Base-by-base conservation (phyloP, 306 rosid species). In the Morella rubra region DNA sequence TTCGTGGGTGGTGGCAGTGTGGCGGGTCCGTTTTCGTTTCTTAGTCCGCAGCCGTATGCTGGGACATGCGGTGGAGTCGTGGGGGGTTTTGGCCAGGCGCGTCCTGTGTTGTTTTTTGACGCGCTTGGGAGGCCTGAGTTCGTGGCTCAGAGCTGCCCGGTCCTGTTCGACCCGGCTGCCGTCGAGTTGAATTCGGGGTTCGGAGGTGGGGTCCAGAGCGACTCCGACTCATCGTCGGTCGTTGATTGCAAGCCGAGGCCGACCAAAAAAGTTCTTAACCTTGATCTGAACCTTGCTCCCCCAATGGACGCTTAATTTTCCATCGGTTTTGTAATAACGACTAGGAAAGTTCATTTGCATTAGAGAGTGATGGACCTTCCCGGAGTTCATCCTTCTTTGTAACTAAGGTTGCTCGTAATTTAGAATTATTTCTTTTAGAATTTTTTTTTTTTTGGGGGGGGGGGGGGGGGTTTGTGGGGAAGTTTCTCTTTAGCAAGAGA, bases 221-320 rank as follows among this genome's bases (percentile, higher is more conserved):
- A 90, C 51, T 80, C 90, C 0, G 90, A 86, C 62, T 85, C 89
- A 0, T 85, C 91, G 11, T 85, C 87, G 8, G 85, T 79, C 45
- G 80, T 82, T 3, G 90, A 87, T 76, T 85, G 61, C 56, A 85
- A 79, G 42, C 91, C 93, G 20, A 83, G 69, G 8, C 15, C 53
- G 53, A 70, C 41, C 22, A 66, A 42, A 5, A 32, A 66, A 78
- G 79, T 49, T 3, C 83, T 90, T 41, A 87, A 87, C 73, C 91
- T 90, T 18, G 91, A 90, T 82, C 94, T 90, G 37, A 90, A 90
- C 79, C 82, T 90, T 0, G 90, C 94, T 69, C 90, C 91, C 1
- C 94, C 94, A 0, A 56, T 73, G 82, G 91, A 90, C 27, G 76
- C 60, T 73, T 89, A 52, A 76, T 55, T 46, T 53, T 52, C 51